A percentile compares a stretch with the other conserved stretches of the same genome.
Conservation (phyloP, 495 filamentous ascomycete species). For the Penicillium bialowiezense region DNA sequence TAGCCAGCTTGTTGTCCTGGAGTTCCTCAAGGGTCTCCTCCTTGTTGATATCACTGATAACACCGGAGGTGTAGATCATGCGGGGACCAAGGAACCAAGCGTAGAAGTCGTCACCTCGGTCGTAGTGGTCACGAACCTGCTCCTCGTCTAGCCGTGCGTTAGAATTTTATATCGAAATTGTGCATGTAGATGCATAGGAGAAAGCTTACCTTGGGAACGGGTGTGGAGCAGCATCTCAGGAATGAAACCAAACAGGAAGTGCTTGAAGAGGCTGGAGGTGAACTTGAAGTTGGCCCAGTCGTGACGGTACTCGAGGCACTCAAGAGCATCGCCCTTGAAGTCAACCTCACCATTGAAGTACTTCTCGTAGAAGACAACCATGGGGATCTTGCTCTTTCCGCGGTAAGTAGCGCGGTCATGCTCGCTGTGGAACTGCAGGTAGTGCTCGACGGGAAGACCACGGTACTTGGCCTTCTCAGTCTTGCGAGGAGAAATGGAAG, state of each 20-base stretch:
- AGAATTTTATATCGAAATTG: not conserved
- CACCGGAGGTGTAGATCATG: slow-evolving; percentile 72
- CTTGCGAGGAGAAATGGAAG: slow-evolving; percentile 56
- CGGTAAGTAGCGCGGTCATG: slow-evolving; percentile 68
- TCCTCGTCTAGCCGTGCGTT: slow-evolving; percentile 57
- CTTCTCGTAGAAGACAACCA: slow-evolving; percentile 87
- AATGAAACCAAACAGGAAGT: slow-evolving; percentile 66
- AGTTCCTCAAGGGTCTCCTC: slow-evolving; percentile 67
- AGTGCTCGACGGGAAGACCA: slow-evolving; percentile 78
- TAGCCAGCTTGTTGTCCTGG: slow-evolving; percentile 67
- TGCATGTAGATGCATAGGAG: not conserved
- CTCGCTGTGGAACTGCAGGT: slow-evolving; percentile 78
- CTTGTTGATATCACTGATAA: slow-evolving; percentile 62
- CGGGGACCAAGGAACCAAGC: slow-evolving; percentile 71
- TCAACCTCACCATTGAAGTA: slow-evolving; percentile 84
- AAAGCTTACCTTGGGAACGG: slow-evolving; percentile 58
- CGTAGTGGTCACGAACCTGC: slow-evolving; percentile 73
- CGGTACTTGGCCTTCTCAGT: slow-evolving; percentile 61
- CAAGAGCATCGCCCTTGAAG: slow-evolving; percentile 80
- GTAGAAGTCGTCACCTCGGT: slow-evolving; percentile 74
- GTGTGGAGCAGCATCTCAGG: slow-evolving; percentile 68
- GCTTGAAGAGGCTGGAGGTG: slow-evolving; percentile 62
- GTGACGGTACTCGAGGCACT: slow-evolving; percentile 78
- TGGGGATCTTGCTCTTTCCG: slow-evolving; percentile 76
- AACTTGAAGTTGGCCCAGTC: slow-evolving; percentile 81